Conservation (phyloP, 345 rosid species). For the Populus pruinosa region DNA sequence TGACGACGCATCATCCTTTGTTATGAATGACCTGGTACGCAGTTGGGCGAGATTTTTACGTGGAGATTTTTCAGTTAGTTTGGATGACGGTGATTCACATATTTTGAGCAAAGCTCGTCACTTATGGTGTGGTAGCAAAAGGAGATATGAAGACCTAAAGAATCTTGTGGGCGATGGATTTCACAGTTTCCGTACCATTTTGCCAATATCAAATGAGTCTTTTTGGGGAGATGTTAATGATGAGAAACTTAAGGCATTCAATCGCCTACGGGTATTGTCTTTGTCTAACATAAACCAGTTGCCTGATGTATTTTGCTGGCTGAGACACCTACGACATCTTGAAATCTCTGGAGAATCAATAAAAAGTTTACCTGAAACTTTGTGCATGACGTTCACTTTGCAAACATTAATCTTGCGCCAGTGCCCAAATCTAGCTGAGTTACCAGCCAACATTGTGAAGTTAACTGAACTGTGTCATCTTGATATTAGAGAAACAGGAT, state of each 20-base stretch:
- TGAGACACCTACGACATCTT: neutral
- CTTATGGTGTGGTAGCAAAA: no score
- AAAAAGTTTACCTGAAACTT: neutral
- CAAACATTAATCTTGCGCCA: neutral
- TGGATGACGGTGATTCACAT: no score
- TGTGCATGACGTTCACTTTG: neutral
- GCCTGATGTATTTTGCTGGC: neutral
- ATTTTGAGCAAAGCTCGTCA: no score
- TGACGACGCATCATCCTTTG: no score
- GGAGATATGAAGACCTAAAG: no score
- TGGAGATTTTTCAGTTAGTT: no score
- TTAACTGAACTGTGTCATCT: neutral
- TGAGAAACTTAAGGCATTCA: neutral
- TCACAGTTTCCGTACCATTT: no score
- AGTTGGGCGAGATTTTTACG: no score
- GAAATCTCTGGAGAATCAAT: neutral
- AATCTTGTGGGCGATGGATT: no score
- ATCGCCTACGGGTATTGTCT: neutral
- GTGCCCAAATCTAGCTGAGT: neutral
- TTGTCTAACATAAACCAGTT: neutral
- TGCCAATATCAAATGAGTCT: no score
- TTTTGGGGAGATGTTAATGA: no score
- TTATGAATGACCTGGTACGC: no score
- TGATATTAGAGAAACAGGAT: neutral
- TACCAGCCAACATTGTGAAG: neutral